Evolutionary conservation across 2,329 filamentous ascomycete genomes (phyloP), one percentile per base, ranked within the genome.

Genomic region (Colletotrichum trifolii): DNA sequence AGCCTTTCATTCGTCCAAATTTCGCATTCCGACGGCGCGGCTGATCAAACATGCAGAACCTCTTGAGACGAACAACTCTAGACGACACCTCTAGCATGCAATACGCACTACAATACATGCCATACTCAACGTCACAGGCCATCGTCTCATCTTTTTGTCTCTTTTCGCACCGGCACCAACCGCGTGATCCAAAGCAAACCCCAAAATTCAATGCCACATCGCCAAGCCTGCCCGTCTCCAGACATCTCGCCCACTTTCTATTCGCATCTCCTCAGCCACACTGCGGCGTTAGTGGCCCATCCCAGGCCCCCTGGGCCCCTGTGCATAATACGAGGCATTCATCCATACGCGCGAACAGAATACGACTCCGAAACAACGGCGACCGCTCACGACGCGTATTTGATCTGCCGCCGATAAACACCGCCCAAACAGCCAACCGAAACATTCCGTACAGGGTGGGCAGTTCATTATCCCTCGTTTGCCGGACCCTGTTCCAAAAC

Each of bases 191-290:
- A 3, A 25, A 25, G 25, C 4, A 25, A 25, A 1, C 25, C 25
- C 25, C 25, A 25, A 54, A 40, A 54, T 45, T 17, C 40, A 43
- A 36, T 38, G 54, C 38, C 17, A 33, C 17, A 17, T 25, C 25
- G 25, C 25, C 17, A 17, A 17, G 17, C 17, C 17, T 17, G 17
- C 17, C 17, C 2, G 2, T 17, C 17, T 25, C 25, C 25, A 4
- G 25, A 25, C 53, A 8, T 33, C 33, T 38, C 40, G 35, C 57
- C 34, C 48, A 64, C 55, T 61, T 64, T 42, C 62, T 65, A 62
- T 65, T 65, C 58, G 58, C 58, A 43, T n/a, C 46, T 34, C 9
- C 45, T 36, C 46, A 62, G 52, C 46, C 52, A 56, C 62, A 50
- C 8, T 9, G 25, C 50, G 39, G 34, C 54, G 25, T 10, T 13